Base-by-base conservation (phyloP, 164 flowering plant species). In the Houttuynia cordata region DNA sequence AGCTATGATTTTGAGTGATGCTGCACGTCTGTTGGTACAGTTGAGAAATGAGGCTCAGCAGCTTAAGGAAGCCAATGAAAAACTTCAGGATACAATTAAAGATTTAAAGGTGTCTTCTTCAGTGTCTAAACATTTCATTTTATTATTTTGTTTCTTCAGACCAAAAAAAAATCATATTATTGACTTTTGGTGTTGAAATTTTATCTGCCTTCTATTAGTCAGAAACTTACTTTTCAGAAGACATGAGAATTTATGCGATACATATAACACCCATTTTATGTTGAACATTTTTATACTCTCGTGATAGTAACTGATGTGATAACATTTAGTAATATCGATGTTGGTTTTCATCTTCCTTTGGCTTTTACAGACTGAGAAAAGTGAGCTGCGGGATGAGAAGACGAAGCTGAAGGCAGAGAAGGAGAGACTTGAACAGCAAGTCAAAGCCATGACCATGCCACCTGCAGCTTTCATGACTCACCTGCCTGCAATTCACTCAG, bases 11-110 rank as follows among this genome's bases (percentile, higher is more conserved):
- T 69, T 86, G 64, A 64, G 60, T 58, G 88, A 86, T 73, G 86
- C 88, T 54, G 71, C 76, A 52, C 78, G 81, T n/a, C 63, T 73
- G 73, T 69, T 86, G 72, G 73, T 66, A 67, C 85, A 82, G 62
- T 66, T 84, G 59, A 66, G 85, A 30, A 73, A 55, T 55, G 88
- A 86, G 71, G 77, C 81, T 7, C 78, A 76, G 71, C 79, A 84
- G 68, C 79, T 84, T 45, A 80, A 76, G 73, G 83, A 83, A 37
- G 70, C 77, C 34, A 82, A 76, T 62, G 72, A 67, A 60, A 70
- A 69, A 62, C 77, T 84, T 56, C 81, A 78, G 67, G 83, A 77
- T 72, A 84, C 81, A 67, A 77, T 86, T 54, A 82, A 80, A 57
- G 94, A 86, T 65, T 55, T 86, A 49, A 84, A 86, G 83, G 94